Base-by-base conservation (phyloP, 805 yeast genomes). In the Citeromyces matritensis region DNA sequence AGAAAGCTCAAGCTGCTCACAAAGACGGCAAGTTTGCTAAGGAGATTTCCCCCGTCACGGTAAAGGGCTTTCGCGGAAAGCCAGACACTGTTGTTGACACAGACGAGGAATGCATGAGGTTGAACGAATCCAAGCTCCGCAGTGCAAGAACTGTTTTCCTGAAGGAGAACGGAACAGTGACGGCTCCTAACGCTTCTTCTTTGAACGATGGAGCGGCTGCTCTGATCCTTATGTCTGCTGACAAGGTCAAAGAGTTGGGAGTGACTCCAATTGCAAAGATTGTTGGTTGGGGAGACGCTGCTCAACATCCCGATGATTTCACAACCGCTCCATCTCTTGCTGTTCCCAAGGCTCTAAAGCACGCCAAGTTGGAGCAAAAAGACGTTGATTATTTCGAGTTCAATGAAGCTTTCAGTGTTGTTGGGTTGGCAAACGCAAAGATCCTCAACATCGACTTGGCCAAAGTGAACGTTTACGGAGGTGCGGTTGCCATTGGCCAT, bases 191-290 rank as follows among this genome's bases (percentile, higher is more conserved):
- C 55, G 94, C 97, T 19, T 84, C 96, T 19, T 84, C 93, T 49
- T 66, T 91, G 48, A 91, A 88, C 57, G 99, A 91, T 57, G 99
- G 99, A 59, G 97, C 84, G 53, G 95, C 97, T 34, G 97, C 97
- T 31, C 72, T 91, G 25, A 64, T 91, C 29, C 67, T 91, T 42
- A 91, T 84, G 32, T 80, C 94, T 36, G 96, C 73, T 51, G 61
- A 61, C 39, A 85, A 86, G 63, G 66, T 86, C 46, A 72, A 73
- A 53, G 95, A 86, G 66, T 71, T 85, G 45, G 78, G 79, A 29
- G 63, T 91, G 50, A 84, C 65, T 53, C 98, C 99, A 40, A 53
- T 91, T 39, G 97, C 95, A 37, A 73, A 74, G 55, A 77, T 91
- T 46, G 53, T 69, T 33, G 94, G 95, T 38, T 88, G 95, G 94